Percentiles rank a stretch among this genome's conserved stretches.
Conservation (phyloP, 495 filamentous ascomycete species). For the Penicillium taxi region DNA sequence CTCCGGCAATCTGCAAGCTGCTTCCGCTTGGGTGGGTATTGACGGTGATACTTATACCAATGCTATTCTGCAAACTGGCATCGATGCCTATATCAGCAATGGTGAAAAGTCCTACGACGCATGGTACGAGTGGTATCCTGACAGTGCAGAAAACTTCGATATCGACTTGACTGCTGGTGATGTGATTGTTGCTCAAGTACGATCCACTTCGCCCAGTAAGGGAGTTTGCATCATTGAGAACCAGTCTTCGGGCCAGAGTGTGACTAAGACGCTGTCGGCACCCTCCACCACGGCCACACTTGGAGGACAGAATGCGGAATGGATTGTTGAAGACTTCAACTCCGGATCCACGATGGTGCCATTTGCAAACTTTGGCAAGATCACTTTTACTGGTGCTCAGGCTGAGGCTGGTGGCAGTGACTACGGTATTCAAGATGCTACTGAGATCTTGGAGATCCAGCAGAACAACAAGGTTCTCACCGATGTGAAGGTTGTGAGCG, state of each 20-base stretch:
- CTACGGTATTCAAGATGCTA: slow-evolving; percentile 29
- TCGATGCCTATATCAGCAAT: slow-evolving; percentile 46
- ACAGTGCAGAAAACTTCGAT: slow-evolving; percentile 48
- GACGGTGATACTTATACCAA: slow-evolving; percentile 50
- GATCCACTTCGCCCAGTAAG: slow-evolving; percentile 34
- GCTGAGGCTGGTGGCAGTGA: slow-evolving; percentile 24
- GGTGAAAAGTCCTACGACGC: slow-evolving; percentile 39
- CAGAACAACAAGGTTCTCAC: slow-evolving; percentile 44
- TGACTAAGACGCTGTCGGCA: slow-evolving; percentile 43
- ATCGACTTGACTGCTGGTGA: slow-evolving; percentile 49
- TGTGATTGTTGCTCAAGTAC: slow-evolving; percentile 47
- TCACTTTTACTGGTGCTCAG: slow-evolving; percentile 42
- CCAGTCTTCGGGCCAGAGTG: slow-evolving; percentile 43
- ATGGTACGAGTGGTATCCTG: slow-evolving; percentile 62
- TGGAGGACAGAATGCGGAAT: slow-evolving; percentile 49
- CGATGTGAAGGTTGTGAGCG: slow-evolving; percentile 31
- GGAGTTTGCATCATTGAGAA: slow-evolving; percentile 54
- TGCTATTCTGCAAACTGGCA: slow-evolving; percentile 54
- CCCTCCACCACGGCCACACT: slow-evolving; percentile 28
- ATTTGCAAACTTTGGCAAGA: slow-evolving; percentile 46
- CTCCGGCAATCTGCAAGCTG: slow-evolving; percentile 33
- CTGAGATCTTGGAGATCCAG: slow-evolving; percentile 45
- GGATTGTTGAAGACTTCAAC: slow-evolving; percentile 60
- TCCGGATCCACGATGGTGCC: slow-evolving; percentile 38
- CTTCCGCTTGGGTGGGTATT: slow-evolving; percentile 57